Percentiles rank a stretch among this genome's conserved stretches.
Evolutionary conservation across 768 basidiomycete genomes (phyloP).

Genomic region (Lactifluus echinatus): DNA sequence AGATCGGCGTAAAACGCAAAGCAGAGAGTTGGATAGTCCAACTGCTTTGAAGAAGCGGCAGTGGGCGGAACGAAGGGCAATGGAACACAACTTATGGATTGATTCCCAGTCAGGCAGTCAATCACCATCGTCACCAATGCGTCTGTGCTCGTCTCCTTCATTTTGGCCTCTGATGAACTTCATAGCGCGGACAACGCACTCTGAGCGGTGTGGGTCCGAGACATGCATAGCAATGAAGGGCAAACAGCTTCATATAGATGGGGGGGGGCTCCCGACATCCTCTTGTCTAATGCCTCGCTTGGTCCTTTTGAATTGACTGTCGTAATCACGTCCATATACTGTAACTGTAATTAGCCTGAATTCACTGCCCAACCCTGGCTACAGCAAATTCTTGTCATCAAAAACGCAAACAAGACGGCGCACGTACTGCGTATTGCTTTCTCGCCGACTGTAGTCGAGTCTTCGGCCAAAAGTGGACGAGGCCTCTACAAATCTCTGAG

Average conservation of each 20-base stretch:
- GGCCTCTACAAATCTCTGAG: too few relatives aligned
- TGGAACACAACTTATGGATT: background rate
- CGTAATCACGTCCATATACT: background rate
- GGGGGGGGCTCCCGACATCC: background rate
- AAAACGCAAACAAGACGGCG: background rate
- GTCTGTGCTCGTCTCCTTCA: background rate
- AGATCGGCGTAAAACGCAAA: background rate
- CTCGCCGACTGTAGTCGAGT: background rate
- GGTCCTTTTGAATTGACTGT: background rate
- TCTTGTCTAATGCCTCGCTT: too few relatives aligned
- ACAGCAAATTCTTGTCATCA: background rate
- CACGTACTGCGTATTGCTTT: background rate
- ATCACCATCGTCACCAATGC: background rate
- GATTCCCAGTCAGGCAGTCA: background rate
- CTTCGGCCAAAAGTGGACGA: background rate
- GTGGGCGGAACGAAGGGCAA: background rate
- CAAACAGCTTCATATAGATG: background rate
- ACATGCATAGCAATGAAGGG: background rate
- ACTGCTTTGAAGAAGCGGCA: background rate
- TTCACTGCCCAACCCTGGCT: too few relatives aligned
- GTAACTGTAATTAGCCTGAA: too few relatives aligned
- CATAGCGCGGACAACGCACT: too few relatives aligned
- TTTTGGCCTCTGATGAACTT: too few relatives aligned
- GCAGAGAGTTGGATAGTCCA: too few relatives aligned
- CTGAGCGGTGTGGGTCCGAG: too few relatives aligned